Conservation (phyloP, 1,284 basidiomycete genomes). For the Vanrija sp. region DNA sequence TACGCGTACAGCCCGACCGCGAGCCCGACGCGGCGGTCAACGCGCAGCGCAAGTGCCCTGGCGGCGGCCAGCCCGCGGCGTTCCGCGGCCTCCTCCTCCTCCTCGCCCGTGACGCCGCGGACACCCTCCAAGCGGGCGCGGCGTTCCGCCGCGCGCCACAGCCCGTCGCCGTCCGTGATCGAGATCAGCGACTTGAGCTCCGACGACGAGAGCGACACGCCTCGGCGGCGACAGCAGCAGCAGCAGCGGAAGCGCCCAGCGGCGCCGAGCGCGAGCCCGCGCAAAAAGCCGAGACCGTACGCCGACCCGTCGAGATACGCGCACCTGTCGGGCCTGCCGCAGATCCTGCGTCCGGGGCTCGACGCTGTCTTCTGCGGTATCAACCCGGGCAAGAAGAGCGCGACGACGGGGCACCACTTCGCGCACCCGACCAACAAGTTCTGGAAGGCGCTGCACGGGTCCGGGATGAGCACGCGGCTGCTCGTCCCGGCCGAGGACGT, state of each 20-base stretch:
- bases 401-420: constrained; percentile 65
- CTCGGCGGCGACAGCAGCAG: neutral
- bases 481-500: constrained; percentile 37
- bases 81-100: too few species aligned
- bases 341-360: neutral
- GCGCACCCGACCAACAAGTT: constrained; percentile 63
- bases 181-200: neutral
- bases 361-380: constrained; percentile 38
- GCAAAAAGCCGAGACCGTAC: constrained; percentile 19
- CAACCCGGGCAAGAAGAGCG: constrained; percentile 61
- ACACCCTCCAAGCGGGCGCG: neutral
- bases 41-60: too few species aligned
- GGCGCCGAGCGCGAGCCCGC: constrained; percentile 1
- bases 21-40: too few species aligned
- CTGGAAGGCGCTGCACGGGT: constrained; percentile 29
- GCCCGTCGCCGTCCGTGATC: neutral
- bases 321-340: constrained; percentile 14
- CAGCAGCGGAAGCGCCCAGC: too few species aligned
- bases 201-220: neutral
- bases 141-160: neutral
- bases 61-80: neutral
- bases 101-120: neutral
- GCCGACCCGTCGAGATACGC: constrained; percentile 28
- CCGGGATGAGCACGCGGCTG: constrained; percentile 56
- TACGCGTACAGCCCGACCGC: too few species aligned